Conservation (phyloP, 2,329 filamentous ascomycete species). For the Phaeomoniella chlamydospora region DNA sequence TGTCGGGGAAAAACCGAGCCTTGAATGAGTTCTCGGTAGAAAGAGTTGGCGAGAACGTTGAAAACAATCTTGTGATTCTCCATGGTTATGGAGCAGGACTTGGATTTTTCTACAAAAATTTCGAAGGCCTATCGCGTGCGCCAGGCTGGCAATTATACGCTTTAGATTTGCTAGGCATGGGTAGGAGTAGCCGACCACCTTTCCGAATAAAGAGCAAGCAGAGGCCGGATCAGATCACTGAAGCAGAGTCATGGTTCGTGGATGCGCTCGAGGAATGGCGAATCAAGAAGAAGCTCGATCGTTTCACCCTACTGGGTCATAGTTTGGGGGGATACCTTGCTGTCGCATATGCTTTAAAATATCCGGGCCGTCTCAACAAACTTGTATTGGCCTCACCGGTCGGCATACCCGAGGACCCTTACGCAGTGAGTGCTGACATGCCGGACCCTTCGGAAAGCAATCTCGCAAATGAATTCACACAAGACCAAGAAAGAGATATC, state of each 20-base stretch:
- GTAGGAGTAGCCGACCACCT: constrained; percentile 65
- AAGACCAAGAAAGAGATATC: constrained; percentile 48
- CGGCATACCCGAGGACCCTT: constrained; percentile 86
- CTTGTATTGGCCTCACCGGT: constrained; percentile 90
- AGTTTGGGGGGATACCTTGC: constrained; percentile 91
- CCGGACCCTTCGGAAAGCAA: constrained; percentile 63
- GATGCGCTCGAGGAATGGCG: constrained; percentile 96
- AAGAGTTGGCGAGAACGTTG: constrained; percentile 59
- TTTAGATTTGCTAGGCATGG: constrained; percentile 92
- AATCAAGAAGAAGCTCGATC: constrained; percentile 71
- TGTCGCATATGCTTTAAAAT: constrained; percentile 89
- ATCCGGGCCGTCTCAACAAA: constrained; percentile 88
- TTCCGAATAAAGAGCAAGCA: constrained; percentile 80
- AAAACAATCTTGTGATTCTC: constrained; percentile 85
- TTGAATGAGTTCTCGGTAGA: constrained; percentile 91
- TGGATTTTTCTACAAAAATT: constrained; percentile 98
- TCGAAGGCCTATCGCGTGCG: constrained; percentile 67
- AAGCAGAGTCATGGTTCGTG: constrained; percentile 92
- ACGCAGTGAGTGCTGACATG: constrained; percentile 67
- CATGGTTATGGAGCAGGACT: constrained; percentile 94
- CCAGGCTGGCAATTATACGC: constrained; percentile 82
- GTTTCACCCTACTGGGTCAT: constrained; percentile 86
- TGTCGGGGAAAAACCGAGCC: constrained; percentile 73
- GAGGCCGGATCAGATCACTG: constrained; percentile 61
- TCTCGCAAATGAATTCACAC: constrained; percentile 62